A percentile compares a stretch with the other conserved stretches of the same genome.
phyloP scores from a whole-genome alignment of 768 basidiomycete genomes.

The Russula virescens region DNA sequence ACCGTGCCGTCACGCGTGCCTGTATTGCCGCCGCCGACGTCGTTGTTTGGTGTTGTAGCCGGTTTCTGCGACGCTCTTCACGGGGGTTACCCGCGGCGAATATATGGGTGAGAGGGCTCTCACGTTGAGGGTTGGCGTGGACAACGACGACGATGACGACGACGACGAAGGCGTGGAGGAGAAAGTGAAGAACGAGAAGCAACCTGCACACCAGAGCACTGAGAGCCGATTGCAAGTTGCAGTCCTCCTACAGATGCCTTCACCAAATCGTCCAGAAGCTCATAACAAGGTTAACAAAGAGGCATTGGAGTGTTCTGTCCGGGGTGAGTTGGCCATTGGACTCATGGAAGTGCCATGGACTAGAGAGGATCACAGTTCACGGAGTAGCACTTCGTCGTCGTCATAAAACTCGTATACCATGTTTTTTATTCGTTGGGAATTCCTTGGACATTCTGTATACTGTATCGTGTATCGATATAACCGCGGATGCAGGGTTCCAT shows the following conservation, averaged over 20 bases:
- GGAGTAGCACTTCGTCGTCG: not conserved
- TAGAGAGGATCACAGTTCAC: not conserved
- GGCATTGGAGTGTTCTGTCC: not conserved
- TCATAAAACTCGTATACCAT: too few species aligned
- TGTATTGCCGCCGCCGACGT: too few species aligned
- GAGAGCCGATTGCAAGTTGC: slow-evolving; percentile 12
- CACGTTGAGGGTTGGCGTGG: not conserved
- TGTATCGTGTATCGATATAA: too few species aligned
- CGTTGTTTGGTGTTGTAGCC: slow-evolving; percentile 1
- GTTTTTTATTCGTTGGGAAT: too few species aligned
- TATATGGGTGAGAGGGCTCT: not conserved
- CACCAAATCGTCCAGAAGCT: not conserved
- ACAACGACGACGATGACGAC: too few species aligned
- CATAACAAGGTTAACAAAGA: not conserved
- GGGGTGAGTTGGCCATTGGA: slow-evolving; percentile 14
- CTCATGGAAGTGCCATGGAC: slow-evolving; percentile 15
- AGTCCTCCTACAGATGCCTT: slow-evolving; percentile 24
- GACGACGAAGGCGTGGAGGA: not conserved
- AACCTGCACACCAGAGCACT: not conserved
- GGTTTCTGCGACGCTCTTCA: slow-evolving; percentile 7
- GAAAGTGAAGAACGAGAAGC: not conserved
- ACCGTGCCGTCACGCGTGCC: too few species aligned
- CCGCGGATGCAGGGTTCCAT: too few species aligned
- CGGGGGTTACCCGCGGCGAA: not conserved
- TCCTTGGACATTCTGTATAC: too few species aligned